Evolutionary conservation across 2,329 filamentous ascomycete species (phyloP), one percentile per base, ranked within the genome.

Genomic region (Ophiocordyceps unilateralis): DNA sequence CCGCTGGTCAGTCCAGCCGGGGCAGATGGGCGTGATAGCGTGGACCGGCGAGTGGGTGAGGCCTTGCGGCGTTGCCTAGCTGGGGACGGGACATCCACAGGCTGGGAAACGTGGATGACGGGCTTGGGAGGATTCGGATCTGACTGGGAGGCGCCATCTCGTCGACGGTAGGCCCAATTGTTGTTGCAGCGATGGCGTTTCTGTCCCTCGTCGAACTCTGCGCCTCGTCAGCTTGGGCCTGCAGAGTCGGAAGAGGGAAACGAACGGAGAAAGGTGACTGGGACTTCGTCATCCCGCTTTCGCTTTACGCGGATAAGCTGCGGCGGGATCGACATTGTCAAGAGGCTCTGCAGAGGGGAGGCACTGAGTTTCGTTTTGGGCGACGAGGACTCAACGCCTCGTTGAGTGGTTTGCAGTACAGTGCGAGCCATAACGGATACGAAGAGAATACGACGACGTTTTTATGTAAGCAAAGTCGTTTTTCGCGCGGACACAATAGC

Each of bases 271-370:
- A 72, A 74, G 43, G 71, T 67, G 41, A 76, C 68, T 4, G 72
- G 70, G 12, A 62, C 60, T 45, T 72, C 67, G 15, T 68, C 69
- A 41, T 66, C 67, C 36, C 70, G 68, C 59, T 77, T 77, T 52
- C 74, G 72, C 64, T 77, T 77, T 49, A 78, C 69, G 45, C 70
- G 69, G 56, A 78, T 77, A 41, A 72, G 60, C 47, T 74, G 67
- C 22, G 73, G 73, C 21, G 73, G 74, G 4, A 74, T 60, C 41
- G 72, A 73, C 72, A 76, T 76, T 41, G 8, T 19, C 9, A 14
- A 38, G 9, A 38, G 30, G 5, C 8, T 12, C 3, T 8, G 4
- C 34, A 20, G 34, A 17, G 8, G 9, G 17, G 17, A 21, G 9
- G 5, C 9, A 20, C 4, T 4, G 7, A 8, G 7, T 20, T 7